Conservation (phyloP, 257 asterid genomes). For the Orobanche coerulescens region DNA sequence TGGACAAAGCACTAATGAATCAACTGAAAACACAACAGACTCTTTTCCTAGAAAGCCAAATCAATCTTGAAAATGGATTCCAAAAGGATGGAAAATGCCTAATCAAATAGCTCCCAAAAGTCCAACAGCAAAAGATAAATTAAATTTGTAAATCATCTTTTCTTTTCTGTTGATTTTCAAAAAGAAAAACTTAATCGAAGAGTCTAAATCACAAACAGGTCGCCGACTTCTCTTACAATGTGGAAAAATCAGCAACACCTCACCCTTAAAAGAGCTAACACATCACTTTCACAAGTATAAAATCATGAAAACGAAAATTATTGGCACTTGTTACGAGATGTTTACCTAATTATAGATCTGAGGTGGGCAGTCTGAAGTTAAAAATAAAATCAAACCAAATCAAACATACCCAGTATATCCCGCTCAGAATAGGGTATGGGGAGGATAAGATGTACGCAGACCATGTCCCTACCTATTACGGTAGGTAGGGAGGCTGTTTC, state of each 20-base stretch:
- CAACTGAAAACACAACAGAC: constrained; percentile 12
- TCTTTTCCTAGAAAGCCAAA: constrained; percentile 12
- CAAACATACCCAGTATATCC: too few species aligned
- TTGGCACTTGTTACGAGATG: constrained; percentile 18
- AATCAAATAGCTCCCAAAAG: constrained; percentile 26
- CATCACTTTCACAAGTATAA: constrained; percentile 35
- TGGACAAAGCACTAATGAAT: constrained; percentile 17
- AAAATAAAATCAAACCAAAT: too few species aligned
- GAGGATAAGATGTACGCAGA: too few species aligned
- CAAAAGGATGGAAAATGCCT: neutral
- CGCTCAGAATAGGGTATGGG: too few species aligned
- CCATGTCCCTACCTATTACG: too few species aligned
- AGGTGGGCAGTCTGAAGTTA: constrained; percentile 50
- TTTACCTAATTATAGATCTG: constrained; percentile 71
- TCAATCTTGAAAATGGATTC: constrained; percentile 28
- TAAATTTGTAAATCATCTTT: constrained; percentile 20
- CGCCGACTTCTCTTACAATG: constrained; percentile 28
- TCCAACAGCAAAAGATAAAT: constrained; percentile 23
- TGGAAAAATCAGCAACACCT: constrained; percentile 23
- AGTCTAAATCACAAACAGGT: too few species aligned
- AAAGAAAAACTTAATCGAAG: constrained; percentile 3
- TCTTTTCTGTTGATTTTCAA: constrained; percentile 12
- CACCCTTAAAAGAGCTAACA: constrained; percentile 36
- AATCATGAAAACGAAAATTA: constrained; percentile 19
- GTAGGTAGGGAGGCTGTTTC: too few species aligned